phyloP scores from a whole-genome alignment of 78 protist genomes.

The Dictyostelium intermedium region DNA sequence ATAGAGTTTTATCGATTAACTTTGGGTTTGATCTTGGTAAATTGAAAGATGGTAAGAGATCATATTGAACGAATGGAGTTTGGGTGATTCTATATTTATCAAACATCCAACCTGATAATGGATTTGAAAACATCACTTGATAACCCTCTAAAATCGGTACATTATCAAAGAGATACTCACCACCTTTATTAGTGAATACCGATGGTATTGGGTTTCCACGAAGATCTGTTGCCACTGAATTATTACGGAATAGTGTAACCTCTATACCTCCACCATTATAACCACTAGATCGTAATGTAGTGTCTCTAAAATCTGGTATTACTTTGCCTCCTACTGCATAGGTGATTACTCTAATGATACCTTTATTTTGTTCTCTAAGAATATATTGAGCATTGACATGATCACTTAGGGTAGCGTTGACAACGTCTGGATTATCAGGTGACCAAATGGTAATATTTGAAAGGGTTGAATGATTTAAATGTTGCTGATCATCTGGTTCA shows the following conservation, averaged over 20 bases:
- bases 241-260: neutral
- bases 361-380: conserved; percentile 26
- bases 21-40: neutral
- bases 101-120: neutral
- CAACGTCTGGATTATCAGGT: neutral
- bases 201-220: neutral
- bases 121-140: neutral
- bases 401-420: neutral
- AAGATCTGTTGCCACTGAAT: neutral
- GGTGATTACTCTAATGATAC: neutral
- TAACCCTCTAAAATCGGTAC: conserved; percentile 13
- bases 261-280: neutral
- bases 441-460: neutral
- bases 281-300: neutral
- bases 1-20: neutral
- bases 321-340: conserved; percentile 29
- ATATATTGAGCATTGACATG: neutral
- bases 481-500: neutral
- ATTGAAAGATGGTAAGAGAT: neutral
- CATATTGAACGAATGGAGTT: neutral
- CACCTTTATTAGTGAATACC: neutral
- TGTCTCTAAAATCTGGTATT: neutral
- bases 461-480: neutral
- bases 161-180: conserved; percentile 16
- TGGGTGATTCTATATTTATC: neutral